These are phyloP conservation scores for Epichloe festucae DNA, from an alignment of 2,329 filamentous ascomycete species.

Conservation along the genomic window DNA sequence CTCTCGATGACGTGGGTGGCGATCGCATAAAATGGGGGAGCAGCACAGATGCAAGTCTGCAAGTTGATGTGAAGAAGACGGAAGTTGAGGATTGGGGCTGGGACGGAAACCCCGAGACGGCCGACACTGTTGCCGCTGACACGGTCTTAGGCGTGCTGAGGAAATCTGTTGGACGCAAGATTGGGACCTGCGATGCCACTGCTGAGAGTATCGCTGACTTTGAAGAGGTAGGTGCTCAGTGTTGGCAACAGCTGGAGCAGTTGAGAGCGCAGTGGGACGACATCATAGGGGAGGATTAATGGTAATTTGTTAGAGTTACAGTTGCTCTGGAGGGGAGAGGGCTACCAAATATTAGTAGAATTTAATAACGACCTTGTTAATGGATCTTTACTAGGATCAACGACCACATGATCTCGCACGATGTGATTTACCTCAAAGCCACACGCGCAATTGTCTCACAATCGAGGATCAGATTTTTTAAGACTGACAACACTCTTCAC, in stretches of 20 bases:
- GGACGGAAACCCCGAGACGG: slow-evolving; percentile 41
- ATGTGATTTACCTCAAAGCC: no score
- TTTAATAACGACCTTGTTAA: no score
- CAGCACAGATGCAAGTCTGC: slow-evolving; percentile 44
- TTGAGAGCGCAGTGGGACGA: slow-evolving; percentile 54
- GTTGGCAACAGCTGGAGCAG: slow-evolving; percentile 61
- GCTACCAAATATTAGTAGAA: no score
- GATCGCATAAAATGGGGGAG: slow-evolving; percentile 73
- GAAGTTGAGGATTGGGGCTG: slow-evolving; percentile 83
- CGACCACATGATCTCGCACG: no score
- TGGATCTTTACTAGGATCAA: no score
- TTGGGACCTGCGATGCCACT: slow-evolving; percentile 44
- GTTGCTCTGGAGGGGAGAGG: not conserved
- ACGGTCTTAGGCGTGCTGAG: slow-evolving; percentile 32
- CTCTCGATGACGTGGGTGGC: slow-evolving; percentile 42
- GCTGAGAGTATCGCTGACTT: slow-evolving; percentile 48
- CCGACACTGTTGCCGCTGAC: slow-evolving; percentile 29
- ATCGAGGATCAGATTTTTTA: no score
- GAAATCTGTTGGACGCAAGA: slow-evolving; percentile 45
- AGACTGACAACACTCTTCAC: no score
- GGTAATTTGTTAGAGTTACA: no score
- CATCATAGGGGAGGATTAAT: slow-evolving; percentile 9
- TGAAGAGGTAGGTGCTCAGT: slow-evolving; percentile 44
- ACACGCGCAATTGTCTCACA: no score
- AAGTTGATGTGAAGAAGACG: slow-evolving; percentile 55